Percentiles rank a stretch among this genome's conserved stretches.
Evolutionary conservation across 768 basidiomycete species (phyloP).

Genomic region (Trametes maxima): DNA sequence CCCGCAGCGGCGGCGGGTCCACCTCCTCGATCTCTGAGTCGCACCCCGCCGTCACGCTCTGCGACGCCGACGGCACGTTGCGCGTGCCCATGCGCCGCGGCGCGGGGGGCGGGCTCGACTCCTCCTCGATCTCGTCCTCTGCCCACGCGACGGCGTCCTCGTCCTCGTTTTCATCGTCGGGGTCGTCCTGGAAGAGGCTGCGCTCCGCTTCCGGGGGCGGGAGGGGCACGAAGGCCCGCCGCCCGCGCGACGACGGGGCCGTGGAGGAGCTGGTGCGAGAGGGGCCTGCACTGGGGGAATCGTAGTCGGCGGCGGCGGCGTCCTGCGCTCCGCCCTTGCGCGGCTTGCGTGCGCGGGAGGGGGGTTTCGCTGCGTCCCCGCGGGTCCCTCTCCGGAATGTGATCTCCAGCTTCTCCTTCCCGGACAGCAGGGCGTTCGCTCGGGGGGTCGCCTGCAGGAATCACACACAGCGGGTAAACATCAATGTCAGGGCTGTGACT

Average conservation of each 20-base stretch:
- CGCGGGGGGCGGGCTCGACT: conserved; percentile 14
- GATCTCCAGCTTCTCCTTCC: conserved; percentile 4
- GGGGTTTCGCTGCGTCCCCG: background rate
- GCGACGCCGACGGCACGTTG: conserved; percentile 18
- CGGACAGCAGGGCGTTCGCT: background rate
- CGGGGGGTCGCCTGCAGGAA: background rate
- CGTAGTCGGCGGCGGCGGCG: background rate
- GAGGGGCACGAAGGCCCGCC: background rate
- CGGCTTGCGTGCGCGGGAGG: background rate
- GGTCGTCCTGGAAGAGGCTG: conserved; percentile 14
- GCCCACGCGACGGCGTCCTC: conserved; percentile 7
- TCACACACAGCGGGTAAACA: background rate
- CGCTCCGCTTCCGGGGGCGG: background rate
- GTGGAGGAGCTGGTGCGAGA: background rate
- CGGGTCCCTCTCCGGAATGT: background rate
- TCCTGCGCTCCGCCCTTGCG: background rate
- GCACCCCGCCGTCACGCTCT: conserved; percentile 14
- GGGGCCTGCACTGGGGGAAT: background rate
- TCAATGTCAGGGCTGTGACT: too few species aligned
- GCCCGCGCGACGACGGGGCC: background rate
- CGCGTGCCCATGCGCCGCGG: conserved; percentile 14
- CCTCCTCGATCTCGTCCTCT: conserved; percentile 22
- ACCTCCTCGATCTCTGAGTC: conserved; percentile 12
- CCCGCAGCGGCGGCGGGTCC: background rate
- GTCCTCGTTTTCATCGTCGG: background rate